Base-by-base conservation (phyloP, 768 basidiomycete genomes). In the Fomitopsis pulvina region DNA sequence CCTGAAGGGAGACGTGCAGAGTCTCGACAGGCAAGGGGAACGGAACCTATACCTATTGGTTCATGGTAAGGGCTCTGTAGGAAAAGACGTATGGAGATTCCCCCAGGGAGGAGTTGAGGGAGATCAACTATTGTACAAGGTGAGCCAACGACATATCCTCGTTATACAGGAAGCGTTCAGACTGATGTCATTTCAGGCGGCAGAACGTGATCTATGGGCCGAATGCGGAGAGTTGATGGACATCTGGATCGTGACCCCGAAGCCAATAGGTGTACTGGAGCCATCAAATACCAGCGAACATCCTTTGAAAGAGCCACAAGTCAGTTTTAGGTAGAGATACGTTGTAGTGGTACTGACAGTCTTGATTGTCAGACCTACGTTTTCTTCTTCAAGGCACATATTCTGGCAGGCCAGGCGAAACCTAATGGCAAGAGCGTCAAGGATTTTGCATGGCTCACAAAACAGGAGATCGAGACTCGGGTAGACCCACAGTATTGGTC, bases 321-420 rank as follows among this genome's bases (percentile, higher is more conserved):
- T 76, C 56, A 30, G 66, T 59, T n/a, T 42, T n/a, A n/a, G n/a
- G n/a, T n/a, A n/a, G n/a, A n/a, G n/a, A n/a, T n/a, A n/a, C n/a
- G n/a, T n/a, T n/a, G n/a, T n/a, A n/a, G n/a, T n/a, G n/a, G n/a
- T n/a, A n/a, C n/a, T n/a, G n/a, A n/a, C n/a, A 38, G n/a, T 47
- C 29, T 29, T 11, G 7, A 41, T 9, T 22, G 34, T 0, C 60
- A 96, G 93, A 76, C 71, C 47, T 70, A 77, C 37, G 72, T 87
- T 18, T 99, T 98, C 71, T 90, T 96, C 73, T 88, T 88, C 73
- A 96, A 96, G 64, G 90, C 81, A 18, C 93, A 96, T 62, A 89
- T 97, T 47, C 76, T 97, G 60, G 83, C 90, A 2, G 95, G 95
- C 16, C 88, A 93, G 65, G 85, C 84, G 27, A 72, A 70, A 18